Percentiles rank a stretch among this genome's conserved stretches.
These are phyloP conservation scores for Lyophyllum semitale DNA, from an alignment of 768 basidiomycete genomes.

Conservation along the genomic window DNA sequence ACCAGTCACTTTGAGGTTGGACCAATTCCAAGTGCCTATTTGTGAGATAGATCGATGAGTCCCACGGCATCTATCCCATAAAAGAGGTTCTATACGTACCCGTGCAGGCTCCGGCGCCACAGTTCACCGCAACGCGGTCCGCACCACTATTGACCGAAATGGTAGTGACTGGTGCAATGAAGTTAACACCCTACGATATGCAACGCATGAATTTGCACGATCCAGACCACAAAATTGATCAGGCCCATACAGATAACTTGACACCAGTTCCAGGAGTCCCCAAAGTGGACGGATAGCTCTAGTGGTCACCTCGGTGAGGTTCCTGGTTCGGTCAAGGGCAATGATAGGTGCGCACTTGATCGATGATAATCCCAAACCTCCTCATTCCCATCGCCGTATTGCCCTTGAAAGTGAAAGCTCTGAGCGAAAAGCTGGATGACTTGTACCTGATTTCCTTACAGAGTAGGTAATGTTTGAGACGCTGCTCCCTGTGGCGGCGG, in stretches of 20 bases:
- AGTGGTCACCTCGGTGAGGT: constrained; percentile 3
- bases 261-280: constrained; percentile 60
- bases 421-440: neutral
- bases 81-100: constrained; percentile 31
- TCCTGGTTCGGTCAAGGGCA: neutral
- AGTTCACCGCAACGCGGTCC: constrained; percentile 53
- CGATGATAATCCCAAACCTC: constrained; percentile 59
- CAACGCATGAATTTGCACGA: neutral
- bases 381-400: constrained; percentile 54
- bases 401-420: constrained; percentile 28
- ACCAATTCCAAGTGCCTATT: constrained; percentile 54
- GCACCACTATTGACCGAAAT: constrained; percentile 46
- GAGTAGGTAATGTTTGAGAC: constrained; percentile 54
- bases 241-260: constrained; percentile 48
- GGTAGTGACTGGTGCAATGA: constrained; percentile 39
- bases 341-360: constrained; percentile 39
- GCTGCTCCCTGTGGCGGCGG: constrained; percentile 42
- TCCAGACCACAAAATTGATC: neutral
- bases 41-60: neutral
- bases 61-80: neutral
- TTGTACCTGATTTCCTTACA: constrained; percentile 24
- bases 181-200: constrained; percentile 46
- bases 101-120: constrained; percentile 51
- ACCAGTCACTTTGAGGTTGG: constrained; percentile 43
- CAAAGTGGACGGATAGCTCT: constrained; percentile 59